Base-by-base conservation (phyloP, 228 moss, liverwort and hornwort species). In the Sphagnum fallax region DNA sequence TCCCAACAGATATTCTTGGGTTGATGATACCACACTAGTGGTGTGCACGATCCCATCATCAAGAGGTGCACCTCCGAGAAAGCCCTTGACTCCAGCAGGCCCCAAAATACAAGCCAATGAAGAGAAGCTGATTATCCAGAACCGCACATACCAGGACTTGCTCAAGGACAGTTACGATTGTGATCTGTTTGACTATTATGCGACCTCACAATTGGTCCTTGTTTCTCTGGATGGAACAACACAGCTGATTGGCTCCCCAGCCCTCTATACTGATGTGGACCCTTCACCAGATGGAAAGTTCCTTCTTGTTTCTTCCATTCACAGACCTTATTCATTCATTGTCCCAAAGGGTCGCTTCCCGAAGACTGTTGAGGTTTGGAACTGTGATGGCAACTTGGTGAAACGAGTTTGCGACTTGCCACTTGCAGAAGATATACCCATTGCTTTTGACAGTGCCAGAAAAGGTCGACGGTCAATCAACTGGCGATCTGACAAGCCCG, bases 31-130 rank as follows among this genome's bases (percentile, higher is more conserved):
- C 52, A 88, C 64, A 47, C 81, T 98, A 18, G 91, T 90, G 77
- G 92, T 75, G 53, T 83, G 90, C 79, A 87, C 90, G 69, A 69
- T 93, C 51, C 91, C 91, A 73, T 76, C 85, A 71, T 76, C 15
- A 59, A 88, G 97, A 69, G 97, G 86, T 63, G 63, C 83, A 66
- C 87, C 91, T 73, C 97, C 97, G 9, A 93, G 83, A 75, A 91
- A 84, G 75, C 93, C 97, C 69, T 76, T 90, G 74, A 91, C 90
- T 63, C 97, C 97, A 49, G 67, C 71, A 59, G 91, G 91, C 52
- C 97, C 97, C 68, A 91, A 86, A 66, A 84, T 98, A 67, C 93
- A 91, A 68, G 90, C 97, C 32, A 98, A 98, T 75, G 97, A 98
- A 79, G 61, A 69, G 53, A 79, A 87, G 57, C 79, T 88, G 61